Evolutionary conservation across 2,329 filamentous ascomycete genomes (phyloP).

Genomic region (Neopestalotiopsis sp.): DNA sequence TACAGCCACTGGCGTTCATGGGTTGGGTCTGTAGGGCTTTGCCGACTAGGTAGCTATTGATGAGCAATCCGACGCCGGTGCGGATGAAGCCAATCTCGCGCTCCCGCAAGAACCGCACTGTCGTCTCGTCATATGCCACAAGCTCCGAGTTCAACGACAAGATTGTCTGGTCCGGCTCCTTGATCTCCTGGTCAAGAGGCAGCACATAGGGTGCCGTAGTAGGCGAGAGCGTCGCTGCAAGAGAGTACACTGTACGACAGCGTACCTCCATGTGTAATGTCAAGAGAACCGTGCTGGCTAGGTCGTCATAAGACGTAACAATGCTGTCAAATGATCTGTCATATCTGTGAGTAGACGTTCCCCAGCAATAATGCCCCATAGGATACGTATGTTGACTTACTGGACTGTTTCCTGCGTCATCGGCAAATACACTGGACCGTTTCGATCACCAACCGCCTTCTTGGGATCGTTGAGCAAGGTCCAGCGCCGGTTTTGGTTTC

Average conservation of each 20-base stretch:
- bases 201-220: conserved; percentile 66
- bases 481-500: conserved; percentile 76
- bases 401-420: conserved; percentile 84
- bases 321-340: conserved; percentile 83
- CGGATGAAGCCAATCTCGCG: conserved; percentile 78
- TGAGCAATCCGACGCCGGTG: conserved; percentile 75
- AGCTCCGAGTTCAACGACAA: conserved; percentile 84
- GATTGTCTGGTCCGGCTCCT: conserved; percentile 79
- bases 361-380: not conserved
- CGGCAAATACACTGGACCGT: conserved; percentile 78
- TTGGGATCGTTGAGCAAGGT: conserved; percentile 73
- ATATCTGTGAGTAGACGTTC: not conserved
- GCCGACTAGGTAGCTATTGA: conserved; percentile 78
- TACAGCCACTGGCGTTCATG: conserved; percentile 84
- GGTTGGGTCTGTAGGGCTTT: conserved; percentile 73
- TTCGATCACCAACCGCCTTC: conserved; percentile 60
- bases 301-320: conserved; percentile 79
- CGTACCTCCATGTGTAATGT: conserved; percentile 90
- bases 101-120: conserved; percentile 72
- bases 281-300: conserved; percentile 78
- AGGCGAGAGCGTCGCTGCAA: conserved; percentile 67
- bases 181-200: conserved; percentile 70
- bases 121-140: conserved; percentile 85
- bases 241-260: conserved; percentile 81
- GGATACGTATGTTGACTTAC: conserved; percentile 52